Base-by-base conservation (phyloP, 495 filamentous ascomycete genomes). In the Alectoria sarmentosa region DNA sequence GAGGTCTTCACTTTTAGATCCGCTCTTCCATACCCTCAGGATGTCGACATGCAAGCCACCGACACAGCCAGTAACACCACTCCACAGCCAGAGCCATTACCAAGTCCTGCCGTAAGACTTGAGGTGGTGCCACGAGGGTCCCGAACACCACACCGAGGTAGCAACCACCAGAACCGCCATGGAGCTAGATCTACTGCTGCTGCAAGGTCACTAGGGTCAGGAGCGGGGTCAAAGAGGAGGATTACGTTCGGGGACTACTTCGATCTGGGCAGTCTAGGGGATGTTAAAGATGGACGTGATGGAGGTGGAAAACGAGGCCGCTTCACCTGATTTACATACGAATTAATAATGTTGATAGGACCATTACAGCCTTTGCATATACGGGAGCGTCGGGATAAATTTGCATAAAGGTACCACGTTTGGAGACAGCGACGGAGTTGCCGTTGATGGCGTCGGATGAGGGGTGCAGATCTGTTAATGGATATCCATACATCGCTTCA, bases 221-320 rank as follows among this genome's bases (percentile, higher is more conserved):
- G 81, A 5, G 83, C 86, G 3, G 91, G 92, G 0, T 87, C 87
- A 36, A 96, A 96, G 76, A 83, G 92, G 21, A 86, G 89, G 68
- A 78, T 89, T 65, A 84, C 88, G 49, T 82, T 91, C 44, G 82
- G 83, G 4, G 92, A 96, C 63, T 87, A 92, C 65, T 96, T 95
- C 67, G 90, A 94, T 66, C 73, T 96, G n/a, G 84, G 84, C 9
- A 83, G 81, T 48, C 67, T 90, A 44, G 79, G 83, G 32, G 83
- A 88, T 65, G 80, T 81, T 17, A 84, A 85, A 66, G 90, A 92
- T 68, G 73, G 81, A 62, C 82, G 82, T 72, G 86, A 85, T 39
- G 82, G 85, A 30, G 78, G 80, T 23, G 82, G 84, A 34, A 96
- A 95, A 79, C 79, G 91, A 64, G 85, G 84, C 58, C 81, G 89